phyloP scores from a whole-genome alignment of 73 alveolate genomes.

The Symbiodinium natans region DNA sequence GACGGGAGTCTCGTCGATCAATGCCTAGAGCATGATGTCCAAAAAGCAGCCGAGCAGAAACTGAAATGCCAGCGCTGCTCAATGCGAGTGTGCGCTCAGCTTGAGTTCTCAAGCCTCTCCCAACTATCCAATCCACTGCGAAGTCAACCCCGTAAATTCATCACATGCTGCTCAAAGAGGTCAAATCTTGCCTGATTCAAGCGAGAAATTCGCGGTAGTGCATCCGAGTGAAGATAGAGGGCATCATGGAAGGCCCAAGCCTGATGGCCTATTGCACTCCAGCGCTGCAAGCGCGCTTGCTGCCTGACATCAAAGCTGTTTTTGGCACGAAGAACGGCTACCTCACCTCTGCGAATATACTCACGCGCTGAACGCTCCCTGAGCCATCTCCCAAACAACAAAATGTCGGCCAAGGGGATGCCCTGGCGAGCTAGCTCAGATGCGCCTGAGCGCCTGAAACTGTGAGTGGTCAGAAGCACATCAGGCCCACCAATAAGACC shows the following conservation, averaged over 20 bases:
- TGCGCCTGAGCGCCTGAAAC: slow-evolving; percentile 9
- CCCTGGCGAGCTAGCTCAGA: slow-evolving; percentile 2
- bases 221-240: too few relatives aligned
- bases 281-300: background rate
- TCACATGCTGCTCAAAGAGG: too few relatives aligned
- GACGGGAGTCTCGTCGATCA: too few relatives aligned
- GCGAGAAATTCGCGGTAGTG: too few relatives aligned
- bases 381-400: background rate
- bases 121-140: too few relatives aligned
- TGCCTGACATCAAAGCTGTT: background rate
- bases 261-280: background rate
- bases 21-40: too few relatives aligned
- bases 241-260: background rate
- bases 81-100: too few relatives aligned
- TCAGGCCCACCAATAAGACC: background rate
- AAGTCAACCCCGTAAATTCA: too few relatives aligned
- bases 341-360: slow-evolving; percentile 4
- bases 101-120: too few relatives aligned
- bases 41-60: too few relatives aligned
- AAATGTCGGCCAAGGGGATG: background rate
- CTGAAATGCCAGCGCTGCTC: too few relatives aligned
- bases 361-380: background rate
- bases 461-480: background rate
- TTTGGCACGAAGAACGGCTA: background rate
- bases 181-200: too few relatives aligned